Percentiles rank a stretch among this genome's conserved stretches.
Conservation (phyloP, 495 filamentous ascomycete genomes). For the Penicillium pulvis region DNA sequence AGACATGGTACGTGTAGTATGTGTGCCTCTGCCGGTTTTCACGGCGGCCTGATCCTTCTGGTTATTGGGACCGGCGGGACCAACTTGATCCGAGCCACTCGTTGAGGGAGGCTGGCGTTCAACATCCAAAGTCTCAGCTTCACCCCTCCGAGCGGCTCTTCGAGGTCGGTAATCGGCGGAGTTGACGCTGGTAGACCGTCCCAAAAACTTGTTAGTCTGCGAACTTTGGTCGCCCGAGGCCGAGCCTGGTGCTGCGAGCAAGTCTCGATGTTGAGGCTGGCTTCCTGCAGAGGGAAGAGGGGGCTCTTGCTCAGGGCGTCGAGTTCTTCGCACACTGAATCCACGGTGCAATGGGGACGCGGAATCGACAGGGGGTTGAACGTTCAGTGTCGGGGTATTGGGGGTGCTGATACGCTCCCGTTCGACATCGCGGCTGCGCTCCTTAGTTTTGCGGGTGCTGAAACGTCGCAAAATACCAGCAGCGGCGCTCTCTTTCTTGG, state of each 20-base stretch:
- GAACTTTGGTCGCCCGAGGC: conserved; percentile 57
- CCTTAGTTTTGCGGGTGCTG: conserved; percentile 77
- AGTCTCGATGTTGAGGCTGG: conserved; percentile 70
- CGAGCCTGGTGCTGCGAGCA: conserved; percentile 69
- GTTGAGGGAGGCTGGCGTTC: conserved; percentile 64
- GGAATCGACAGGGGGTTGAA: conserved; percentile 71
- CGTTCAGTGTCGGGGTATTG: conserved; percentile 68
- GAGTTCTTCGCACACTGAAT: conserved; percentile 74
- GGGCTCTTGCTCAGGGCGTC: conserved; percentile 61
- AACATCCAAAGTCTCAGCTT: conserved; percentile 53
- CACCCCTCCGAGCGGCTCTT: conserved; percentile 60
- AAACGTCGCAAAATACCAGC: conserved; percentile 86
- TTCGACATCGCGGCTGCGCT: conserved; percentile 51
- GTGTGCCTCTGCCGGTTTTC: conserved; percentile 31
- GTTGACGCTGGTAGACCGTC: conserved; percentile 83
- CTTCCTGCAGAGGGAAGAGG: conserved; percentile 62
- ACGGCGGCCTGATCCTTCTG: conserved; percentile 43
- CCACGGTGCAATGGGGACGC: conserved; percentile 68
- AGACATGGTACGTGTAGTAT: conserved; percentile 78
- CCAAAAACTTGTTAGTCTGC: conserved; percentile 65
- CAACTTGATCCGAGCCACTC: conserved; percentile 78
- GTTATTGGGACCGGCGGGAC: conserved; percentile 50
- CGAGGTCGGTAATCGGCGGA: conserved; percentile 73
- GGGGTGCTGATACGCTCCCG: conserved; percentile 58
- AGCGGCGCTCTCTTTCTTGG: conserved; percentile 84